Evolutionary conservation across 139 green algal species (phyloP).

Genomic region (Chlorella ohadii): DNA sequence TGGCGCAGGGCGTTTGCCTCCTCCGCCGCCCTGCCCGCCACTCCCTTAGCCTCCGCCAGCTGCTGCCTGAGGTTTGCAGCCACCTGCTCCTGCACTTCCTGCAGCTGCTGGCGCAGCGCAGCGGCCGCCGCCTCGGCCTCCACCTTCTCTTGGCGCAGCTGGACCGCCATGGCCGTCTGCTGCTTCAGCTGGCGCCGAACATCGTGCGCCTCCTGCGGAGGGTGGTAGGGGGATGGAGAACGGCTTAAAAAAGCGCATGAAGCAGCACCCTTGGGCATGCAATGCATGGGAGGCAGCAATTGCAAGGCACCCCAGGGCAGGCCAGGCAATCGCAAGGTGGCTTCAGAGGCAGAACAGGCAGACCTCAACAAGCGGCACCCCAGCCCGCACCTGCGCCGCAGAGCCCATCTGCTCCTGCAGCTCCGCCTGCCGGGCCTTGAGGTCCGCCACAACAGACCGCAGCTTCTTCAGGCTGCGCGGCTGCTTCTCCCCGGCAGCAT

Average conservation of each 20-base stretch:
- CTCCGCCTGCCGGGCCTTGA: background rate
- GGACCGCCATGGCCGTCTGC: background rate
- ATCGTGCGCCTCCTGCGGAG: background rate
- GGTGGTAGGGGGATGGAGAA: no score
- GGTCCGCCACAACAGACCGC: background rate
- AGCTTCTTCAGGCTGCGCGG: slow-evolving; percentile 24
- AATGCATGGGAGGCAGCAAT: no score
- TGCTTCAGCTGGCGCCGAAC: slow-evolving; percentile 2
- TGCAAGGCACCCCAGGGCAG: no score
- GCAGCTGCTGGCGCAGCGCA: background rate
- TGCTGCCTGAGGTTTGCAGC: background rate
- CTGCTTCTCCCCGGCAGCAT: background rate
- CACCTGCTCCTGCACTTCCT: background rate
- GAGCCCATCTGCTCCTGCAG: slow-evolving; percentile 4
- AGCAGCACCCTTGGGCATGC: no score
- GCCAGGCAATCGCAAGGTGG: no score
- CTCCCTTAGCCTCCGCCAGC: background rate
- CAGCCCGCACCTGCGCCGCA: background rate
- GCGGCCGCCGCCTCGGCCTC: background rate
- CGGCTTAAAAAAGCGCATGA: no score
- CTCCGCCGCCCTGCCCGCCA: background rate
- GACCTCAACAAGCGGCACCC: background rate
- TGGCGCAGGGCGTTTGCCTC: background rate
- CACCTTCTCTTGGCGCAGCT: background rate
- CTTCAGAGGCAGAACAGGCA: no score